phyloP scores from a whole-genome alignment of 2,329 filamentous ascomycete species.

The Trichoderma afroharzianum region DNA sequence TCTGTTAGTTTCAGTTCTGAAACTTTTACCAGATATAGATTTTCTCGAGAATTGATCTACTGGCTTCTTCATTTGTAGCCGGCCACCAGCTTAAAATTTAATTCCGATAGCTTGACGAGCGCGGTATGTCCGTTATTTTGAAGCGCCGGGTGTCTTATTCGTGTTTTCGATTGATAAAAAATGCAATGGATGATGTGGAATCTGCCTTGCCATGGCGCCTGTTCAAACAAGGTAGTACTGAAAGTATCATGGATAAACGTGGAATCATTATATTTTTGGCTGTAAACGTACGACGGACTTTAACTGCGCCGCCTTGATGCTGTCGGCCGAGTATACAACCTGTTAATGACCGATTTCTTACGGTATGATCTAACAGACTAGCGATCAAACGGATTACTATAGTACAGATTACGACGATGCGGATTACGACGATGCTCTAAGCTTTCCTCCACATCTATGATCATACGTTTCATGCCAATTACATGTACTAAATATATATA shows the following conservation, averaged over 20 bases:
- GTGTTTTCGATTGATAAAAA: background rate
- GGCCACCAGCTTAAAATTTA: background rate
- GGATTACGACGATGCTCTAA: background rate
- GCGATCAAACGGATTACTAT: background rate
- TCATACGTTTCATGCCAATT: fast-evolving
- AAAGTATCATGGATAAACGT: background rate
- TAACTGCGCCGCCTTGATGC: background rate
- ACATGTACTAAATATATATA: background rate
- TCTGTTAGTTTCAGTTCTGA: background rate
- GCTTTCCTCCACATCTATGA: background rate
- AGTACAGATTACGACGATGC: background rate
- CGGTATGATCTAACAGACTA: background rate
- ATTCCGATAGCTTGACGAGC: background rate
- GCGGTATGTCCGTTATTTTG: background rate
- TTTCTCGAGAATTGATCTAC: background rate
- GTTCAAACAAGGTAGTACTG: background rate
- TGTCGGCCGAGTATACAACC: background rate
- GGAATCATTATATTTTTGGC: background rate
- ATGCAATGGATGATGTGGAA: background rate
- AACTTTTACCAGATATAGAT: background rate
- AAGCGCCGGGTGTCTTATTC: background rate
- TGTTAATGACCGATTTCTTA: background rate
- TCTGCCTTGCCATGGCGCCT: background rate
- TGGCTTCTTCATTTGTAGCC: background rate
- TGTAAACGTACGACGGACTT: background rate